phyloP scores from a whole-genome alignment of 495 filamentous ascomycete species.

The Coniosporium apollinis region DNA sequence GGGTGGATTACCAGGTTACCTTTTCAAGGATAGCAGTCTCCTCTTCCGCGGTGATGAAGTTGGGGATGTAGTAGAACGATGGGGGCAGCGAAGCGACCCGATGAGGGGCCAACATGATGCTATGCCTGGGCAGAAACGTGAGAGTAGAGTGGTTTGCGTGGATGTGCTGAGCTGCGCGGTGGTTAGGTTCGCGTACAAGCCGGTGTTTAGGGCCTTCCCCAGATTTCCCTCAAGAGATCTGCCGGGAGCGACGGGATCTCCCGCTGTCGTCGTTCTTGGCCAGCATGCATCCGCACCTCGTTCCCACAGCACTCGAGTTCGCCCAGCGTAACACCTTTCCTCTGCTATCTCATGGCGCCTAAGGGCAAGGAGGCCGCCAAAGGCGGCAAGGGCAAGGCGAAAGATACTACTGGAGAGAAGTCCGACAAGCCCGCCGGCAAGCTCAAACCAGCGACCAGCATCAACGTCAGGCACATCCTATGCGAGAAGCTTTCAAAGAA shows the following conservation, averaged over 20 bases:
- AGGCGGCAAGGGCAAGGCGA: slow-evolving; percentile 9
- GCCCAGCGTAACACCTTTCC: too few species aligned
- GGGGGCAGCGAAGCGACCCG: slow-evolving; percentile 41
- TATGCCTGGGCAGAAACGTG: too few species aligned
- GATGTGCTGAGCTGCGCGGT: too few species aligned
- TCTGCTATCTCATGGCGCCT: too few species aligned
- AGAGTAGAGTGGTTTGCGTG: too few species aligned
- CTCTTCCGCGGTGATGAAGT: slow-evolving; percentile 69
- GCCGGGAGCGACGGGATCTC: too few species aligned
- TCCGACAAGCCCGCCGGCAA: slow-evolving; percentile 23
- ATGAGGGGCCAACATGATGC: slow-evolving; percentile 5
- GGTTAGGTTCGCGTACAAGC: too few species aligned
- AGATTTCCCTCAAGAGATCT: too few species aligned
- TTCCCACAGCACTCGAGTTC: background rate
- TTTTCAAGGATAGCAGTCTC: slow-evolving; percentile 55
- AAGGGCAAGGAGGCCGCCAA: slow-evolving; percentile 19
- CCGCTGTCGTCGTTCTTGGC: too few species aligned
- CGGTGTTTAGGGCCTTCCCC: too few species aligned
- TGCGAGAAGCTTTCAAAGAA: slow-evolving; percentile 82
- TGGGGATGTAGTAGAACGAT: slow-evolving; percentile 67
- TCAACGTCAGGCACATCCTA: slow-evolving; percentile 82
- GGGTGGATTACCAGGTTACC: slow-evolving; percentile 24
- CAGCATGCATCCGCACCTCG: background rate
- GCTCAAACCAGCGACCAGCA: slow-evolving; percentile 57
- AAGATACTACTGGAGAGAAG: background rate